phyloP scores from a whole-genome alignment of 2,329 filamentous ascomycete species.

The Chalaropsis ovoidea region DNA sequence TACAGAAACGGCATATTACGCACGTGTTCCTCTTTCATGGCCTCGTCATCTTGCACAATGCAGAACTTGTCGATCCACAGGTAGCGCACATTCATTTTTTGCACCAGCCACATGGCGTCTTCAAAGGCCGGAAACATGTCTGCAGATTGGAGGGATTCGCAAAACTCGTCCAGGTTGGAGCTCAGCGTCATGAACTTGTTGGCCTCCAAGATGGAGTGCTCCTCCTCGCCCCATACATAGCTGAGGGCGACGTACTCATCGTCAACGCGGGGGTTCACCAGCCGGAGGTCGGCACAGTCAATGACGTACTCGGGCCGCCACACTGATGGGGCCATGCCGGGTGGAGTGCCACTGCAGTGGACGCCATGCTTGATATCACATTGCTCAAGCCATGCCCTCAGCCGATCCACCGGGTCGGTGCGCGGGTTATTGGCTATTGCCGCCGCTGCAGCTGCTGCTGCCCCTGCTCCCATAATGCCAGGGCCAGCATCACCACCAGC shows the following conservation, averaged over 20 bases:
- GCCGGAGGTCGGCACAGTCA: constrained; percentile 34
- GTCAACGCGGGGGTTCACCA: constrained; percentile 34
- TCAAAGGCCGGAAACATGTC: constrained; percentile 36
- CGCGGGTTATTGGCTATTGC: constrained; percentile 28
- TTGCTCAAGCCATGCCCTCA: constrained; percentile 38
- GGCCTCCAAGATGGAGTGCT: constrained; percentile 28
- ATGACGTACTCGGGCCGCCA: constrained; percentile 38
- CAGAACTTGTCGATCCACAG: constrained; percentile 41
- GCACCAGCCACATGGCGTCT: constrained; percentile 39
- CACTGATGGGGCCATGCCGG: constrained; percentile 28
- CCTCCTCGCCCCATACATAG: constrained; percentile 36
- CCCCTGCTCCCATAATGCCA: constrained; percentile 25
- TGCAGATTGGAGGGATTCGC: constrained; percentile 33
- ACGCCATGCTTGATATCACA: constrained; percentile 37
- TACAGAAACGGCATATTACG: constrained; percentile 40
- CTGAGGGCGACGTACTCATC: constrained; percentile 40
- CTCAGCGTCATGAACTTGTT: constrained; percentile 32
- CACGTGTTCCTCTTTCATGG: constrained; percentile 35
- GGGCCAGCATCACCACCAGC: constrained; percentile 25
- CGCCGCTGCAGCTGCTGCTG: constrained; percentile 17
- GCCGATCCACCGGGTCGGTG: constrained; percentile 34
- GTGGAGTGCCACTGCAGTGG: constrained; percentile 33
- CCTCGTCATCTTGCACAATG: constrained; percentile 38
- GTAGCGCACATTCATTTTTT: constrained; percentile 37
- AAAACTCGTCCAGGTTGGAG: constrained; percentile 34